Conservation (phyloP, 805 yeast genomes). For the Cyberlindnera suaveolens region DNA sequence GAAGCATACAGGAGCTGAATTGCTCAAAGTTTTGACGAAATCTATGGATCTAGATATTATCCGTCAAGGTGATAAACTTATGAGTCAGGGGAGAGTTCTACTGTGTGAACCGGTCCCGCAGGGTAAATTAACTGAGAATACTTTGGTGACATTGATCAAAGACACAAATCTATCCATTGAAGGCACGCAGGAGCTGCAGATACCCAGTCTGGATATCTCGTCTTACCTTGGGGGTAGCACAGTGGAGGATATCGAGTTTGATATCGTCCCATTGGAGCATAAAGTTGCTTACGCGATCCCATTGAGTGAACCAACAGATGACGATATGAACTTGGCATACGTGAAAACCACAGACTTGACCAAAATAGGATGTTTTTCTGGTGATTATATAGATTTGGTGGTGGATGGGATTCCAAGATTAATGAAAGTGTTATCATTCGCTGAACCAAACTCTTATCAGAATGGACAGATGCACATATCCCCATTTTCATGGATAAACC, state of each 20-base stretch:
- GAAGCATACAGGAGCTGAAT: conserved; percentile 11
- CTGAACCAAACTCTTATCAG: conserved; percentile 51
- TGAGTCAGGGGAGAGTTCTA: conserved; percentile 36
- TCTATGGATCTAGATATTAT: conserved; percentile 9
- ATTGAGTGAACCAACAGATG: conserved; percentile 28
- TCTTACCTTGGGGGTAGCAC: conserved; percentile 6
- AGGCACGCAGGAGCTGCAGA: too few species aligned
- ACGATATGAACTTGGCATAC: conserved; percentile 39
- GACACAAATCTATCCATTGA: conserved; percentile 1
- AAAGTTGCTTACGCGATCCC: conserved; percentile 6
- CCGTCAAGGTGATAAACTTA: conserved; percentile 16
- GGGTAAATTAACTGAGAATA: conserved; percentile 43
- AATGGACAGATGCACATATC: conserved; percentile 45
- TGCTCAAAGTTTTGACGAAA: conserved; percentile 7
- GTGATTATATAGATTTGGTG: conserved; percentile 48
- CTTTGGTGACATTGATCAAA: conserved; percentile 51
- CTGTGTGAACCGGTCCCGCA: conserved; percentile 73
- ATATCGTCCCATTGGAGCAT: conserved; percentile 2
- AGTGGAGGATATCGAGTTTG: conserved; percentile 1
- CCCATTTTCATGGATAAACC: conserved; percentile 51
- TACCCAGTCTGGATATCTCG: conserved; percentile 10
- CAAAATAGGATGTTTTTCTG: conserved; percentile 58
- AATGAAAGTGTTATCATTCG: conserved; percentile 44
- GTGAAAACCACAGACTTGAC: conserved; percentile 45
- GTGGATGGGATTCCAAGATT: conserved; percentile 4